phyloP scores from a whole-genome alignment of 352 stramenopile species.

The Globisporangium ultimum region DNA sequence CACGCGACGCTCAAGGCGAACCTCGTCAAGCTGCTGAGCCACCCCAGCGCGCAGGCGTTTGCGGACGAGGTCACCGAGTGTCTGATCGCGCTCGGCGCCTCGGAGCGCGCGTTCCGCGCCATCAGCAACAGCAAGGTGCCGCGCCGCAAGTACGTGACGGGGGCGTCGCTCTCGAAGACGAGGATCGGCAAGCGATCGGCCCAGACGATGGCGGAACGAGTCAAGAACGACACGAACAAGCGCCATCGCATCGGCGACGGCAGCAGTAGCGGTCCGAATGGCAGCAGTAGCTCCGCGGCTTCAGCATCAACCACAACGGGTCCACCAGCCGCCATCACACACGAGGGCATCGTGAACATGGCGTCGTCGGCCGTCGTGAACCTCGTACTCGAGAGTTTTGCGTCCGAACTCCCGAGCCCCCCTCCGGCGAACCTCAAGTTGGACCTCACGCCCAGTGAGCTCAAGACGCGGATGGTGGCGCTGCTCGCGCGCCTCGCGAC shows the following conservation, averaged over 20 bases:
- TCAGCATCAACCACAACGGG: neutral
- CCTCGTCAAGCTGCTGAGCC: constrained; percentile 65
- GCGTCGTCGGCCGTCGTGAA: constrained; percentile 64
- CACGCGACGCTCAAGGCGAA: constrained; percentile 67
- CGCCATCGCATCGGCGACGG: constrained; percentile 40
- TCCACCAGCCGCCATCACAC: constrained; percentile 26
- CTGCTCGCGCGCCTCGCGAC: constrained; percentile 62
- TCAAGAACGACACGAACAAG: constrained; percentile 58
- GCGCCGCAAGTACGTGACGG: constrained; percentile 68
- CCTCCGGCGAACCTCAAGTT: constrained; percentile 50
- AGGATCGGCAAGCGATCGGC: constrained; percentile 66
- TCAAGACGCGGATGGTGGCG: constrained; percentile 64
- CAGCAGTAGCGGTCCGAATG: neutral
- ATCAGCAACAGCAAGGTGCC: constrained; percentile 82
- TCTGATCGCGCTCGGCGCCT: constrained; percentile 66
- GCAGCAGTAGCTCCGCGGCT: constrained; percentile 14
- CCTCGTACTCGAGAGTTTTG: constrained; percentile 68
- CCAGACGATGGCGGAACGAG: constrained; percentile 54
- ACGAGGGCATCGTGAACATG: constrained; percentile 77
- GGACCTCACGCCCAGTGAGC: constrained; percentile 62
- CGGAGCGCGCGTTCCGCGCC: constrained; percentile 68
- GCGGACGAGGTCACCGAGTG: constrained; percentile 71
- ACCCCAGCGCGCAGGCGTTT: constrained; percentile 51
- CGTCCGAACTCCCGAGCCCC: constrained; percentile 47
- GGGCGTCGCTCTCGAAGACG: constrained; percentile 58